Evolutionary conservation across 1,284 basidiomycete species (phyloP).

Genomic region (Meripilus lineatus): DNA sequence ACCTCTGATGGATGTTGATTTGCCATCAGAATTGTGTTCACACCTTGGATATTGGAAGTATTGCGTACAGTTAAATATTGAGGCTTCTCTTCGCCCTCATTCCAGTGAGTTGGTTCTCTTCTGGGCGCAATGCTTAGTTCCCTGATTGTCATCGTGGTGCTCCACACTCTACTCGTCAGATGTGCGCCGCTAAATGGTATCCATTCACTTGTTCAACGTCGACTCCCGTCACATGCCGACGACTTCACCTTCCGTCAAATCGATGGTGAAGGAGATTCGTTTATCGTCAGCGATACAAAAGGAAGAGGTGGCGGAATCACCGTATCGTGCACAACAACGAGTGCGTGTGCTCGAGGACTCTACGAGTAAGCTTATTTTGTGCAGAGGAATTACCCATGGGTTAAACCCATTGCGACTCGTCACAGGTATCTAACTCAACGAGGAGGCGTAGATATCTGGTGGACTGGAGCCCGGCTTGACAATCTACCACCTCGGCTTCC

Average conservation of each 20-base stretch:
- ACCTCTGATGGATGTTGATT: too few relatives aligned
- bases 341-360: slow-evolving; percentile 25
- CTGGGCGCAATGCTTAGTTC: too few relatives aligned
- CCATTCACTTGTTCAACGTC: slow-evolving; percentile 23
- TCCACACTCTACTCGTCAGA: too few relatives aligned
- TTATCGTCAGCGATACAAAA: slow-evolving; percentile 21
- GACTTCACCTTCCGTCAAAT: slow-evolving; percentile 23
- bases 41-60: too few relatives aligned
- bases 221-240: slow-evolving; percentile 22
- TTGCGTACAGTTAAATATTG: too few relatives aligned
- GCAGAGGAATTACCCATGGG: background rate
- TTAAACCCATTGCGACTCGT: background rate
- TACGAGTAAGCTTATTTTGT: slow-evolving; percentile 23
- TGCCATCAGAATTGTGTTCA: too few relatives aligned
- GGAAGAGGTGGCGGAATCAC: slow-evolving; percentile 16
- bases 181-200: slow-evolving; percentile 19
- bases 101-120: too few relatives aligned
- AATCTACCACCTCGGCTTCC: slow-evolving; percentile 28
- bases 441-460: slow-evolving; percentile 38
- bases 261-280: slow-evolving; percentile 21
- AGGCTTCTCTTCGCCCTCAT: too few relatives aligned
- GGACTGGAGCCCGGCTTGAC: slow-evolving; percentile 36
- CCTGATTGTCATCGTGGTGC: too few relatives aligned
- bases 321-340: slow-evolving; percentile 26
- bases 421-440: slow-evolving; percentile 34